These are phyloP conservation scores for Metarhizium humberi DNA, from an alignment of 2,329 filamentous ascomycete species.

Conservation along the genomic window DNA sequence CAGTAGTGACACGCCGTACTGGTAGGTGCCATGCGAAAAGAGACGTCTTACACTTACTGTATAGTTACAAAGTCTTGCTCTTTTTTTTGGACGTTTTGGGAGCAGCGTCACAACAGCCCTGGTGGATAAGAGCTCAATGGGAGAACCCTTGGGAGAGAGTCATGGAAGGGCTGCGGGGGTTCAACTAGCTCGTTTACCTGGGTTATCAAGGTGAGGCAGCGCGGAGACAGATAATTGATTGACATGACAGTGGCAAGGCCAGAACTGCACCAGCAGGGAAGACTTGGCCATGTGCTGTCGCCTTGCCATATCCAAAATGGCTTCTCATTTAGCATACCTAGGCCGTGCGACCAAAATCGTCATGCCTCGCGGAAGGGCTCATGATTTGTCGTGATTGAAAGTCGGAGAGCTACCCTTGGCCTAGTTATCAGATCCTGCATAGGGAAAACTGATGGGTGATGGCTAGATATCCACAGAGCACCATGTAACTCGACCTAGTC, in stretches of 20 bases:
- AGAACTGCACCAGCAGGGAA: too few species aligned
- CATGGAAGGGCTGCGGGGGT: too few species aligned
- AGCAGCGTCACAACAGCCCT: background rate
- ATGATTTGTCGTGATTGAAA: background rate
- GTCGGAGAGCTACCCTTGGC: background rate
- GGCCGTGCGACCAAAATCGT: background rate
- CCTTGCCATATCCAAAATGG: background rate
- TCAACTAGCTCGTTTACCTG: too few species aligned
- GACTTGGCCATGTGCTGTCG: too few species aligned
- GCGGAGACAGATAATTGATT: too few species aligned
- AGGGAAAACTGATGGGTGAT: background rate
- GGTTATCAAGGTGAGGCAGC: too few species aligned
- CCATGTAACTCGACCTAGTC: background rate
- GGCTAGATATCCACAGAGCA: background rate
- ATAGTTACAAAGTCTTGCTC: background rate
- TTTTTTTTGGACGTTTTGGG: background rate
- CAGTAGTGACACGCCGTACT: background rate
- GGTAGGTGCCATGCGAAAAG: background rate
- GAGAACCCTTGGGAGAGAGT: background rate
- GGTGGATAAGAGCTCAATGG: background rate
- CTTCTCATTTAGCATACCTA: background rate
- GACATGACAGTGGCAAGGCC: too few species aligned
- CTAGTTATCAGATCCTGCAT: background rate
- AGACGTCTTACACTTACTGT: background rate
- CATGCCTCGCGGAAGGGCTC: background rate